Evolutionary conservation across 371 early-diverging fungal genomes (phyloP).

Genomic region (Mortierella sp.): DNA sequence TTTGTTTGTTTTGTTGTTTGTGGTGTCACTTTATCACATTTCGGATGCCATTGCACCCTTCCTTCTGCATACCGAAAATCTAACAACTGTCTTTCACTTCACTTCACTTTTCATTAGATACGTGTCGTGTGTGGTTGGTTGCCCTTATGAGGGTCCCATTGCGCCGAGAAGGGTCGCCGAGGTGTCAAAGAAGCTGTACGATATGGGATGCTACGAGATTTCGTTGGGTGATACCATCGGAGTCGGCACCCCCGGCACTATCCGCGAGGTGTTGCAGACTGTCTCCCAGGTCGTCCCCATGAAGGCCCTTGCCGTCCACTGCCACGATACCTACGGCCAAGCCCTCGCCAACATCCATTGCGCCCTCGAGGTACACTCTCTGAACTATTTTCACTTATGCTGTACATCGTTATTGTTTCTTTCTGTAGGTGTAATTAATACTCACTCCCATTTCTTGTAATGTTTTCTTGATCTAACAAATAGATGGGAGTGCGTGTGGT

Average conservation of each 20-base stretch:
- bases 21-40: constrained; percentile 14
- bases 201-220: constrained; percentile 98
- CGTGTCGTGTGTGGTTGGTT: constrained; percentile 93
- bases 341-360: constrained; percentile 95
- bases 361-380: constrained; percentile 73
- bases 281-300: constrained; percentile 83
- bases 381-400: background rate
- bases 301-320: constrained; percentile 91
- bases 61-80: background rate
- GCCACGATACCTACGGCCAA: constrained; percentile 98
- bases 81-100: background rate
- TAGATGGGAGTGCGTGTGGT: constrained; percentile 90
- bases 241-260: constrained; percentile 86
- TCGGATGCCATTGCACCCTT: background rate
- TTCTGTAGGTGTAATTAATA: background rate
- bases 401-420: background rate
- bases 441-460: background rate
- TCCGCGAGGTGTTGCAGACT: constrained; percentile 79
- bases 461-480: background rate
- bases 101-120: constrained; percentile 67
- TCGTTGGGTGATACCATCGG: constrained; percentile 98
- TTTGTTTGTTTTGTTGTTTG: background rate
- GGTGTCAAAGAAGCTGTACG: constrained; percentile 80
- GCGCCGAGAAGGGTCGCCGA: constrained; percentile 79
- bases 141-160: constrained; percentile 94